Evolutionary conservation across 1,139 yeast species (phyloP).

Genomic region (Zygotorulaspora mrakii): DNA sequence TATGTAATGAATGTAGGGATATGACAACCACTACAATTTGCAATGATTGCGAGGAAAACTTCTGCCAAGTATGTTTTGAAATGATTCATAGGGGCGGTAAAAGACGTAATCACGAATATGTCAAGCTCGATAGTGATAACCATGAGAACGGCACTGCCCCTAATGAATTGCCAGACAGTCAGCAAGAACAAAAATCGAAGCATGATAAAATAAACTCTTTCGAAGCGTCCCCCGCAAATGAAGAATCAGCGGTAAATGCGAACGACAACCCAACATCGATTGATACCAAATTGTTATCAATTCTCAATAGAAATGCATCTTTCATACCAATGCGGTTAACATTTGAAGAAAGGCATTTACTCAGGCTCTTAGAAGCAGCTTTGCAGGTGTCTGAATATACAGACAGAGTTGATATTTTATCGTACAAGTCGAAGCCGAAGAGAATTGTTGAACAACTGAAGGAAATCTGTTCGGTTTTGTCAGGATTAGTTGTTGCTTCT

Average conservation of each 20-base stretch:
- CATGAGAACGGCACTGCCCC: conserved; percentile 12
- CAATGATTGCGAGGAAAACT: conserved; percentile 55
- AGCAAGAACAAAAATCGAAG: conserved; percentile 18
- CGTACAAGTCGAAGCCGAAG: conserved; percentile 59
- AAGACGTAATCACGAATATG: conserved; percentile 42
- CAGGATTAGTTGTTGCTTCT: conserved; percentile 71
- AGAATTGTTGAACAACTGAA: conserved; percentile 64
- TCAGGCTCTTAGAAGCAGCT: conserved; percentile 64
- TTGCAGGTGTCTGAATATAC: conserved; percentile 71
- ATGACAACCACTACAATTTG: conserved; percentile 62
- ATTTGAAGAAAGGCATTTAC: conserved; percentile 59
- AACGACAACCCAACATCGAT: conserved; percentile 14
- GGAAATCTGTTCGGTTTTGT: conserved; percentile 69
- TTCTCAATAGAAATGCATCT: conserved; percentile 46
- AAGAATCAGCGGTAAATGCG: conserved; percentile 4
- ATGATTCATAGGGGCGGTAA: conserved; percentile 66
- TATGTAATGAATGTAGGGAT: conserved; percentile 66
- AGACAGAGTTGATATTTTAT: conserved; percentile 63
- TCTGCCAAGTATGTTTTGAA: conserved; percentile 63
- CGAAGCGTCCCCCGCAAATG: conserved; percentile 6
- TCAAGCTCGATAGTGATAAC: conserved; percentile 32
- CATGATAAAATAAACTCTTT: conserved; percentile 20
- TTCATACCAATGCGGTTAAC: conserved; percentile 66
- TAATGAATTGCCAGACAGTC: conserved; percentile 15
- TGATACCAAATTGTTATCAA: conserved; percentile 34